Conservation (phyloP, 441 rosid genomes). For the Theobroma grandiflorum region DNA sequence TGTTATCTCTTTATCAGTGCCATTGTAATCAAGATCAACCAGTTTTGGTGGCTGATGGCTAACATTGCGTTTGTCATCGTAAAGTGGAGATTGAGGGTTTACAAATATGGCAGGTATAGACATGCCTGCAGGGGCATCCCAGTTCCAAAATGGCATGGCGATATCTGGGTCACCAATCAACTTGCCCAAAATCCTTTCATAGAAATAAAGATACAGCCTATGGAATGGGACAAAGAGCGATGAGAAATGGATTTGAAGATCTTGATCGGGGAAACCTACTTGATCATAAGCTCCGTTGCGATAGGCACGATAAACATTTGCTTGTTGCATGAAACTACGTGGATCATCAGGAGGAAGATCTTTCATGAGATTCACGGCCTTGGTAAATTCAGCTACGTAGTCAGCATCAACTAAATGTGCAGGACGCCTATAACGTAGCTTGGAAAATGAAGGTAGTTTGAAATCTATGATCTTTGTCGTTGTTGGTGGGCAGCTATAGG, state of each 20-base stretch:
- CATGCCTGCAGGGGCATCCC: constrained; percentile 71
- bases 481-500: constrained; percentile 60
- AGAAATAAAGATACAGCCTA: constrained; percentile 60
- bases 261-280: constrained; percentile 54
- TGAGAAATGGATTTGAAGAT: constrained; percentile 57
- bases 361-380: constrained; percentile 67
- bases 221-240: constrained; percentile 77
- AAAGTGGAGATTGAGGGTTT: constrained; percentile 45
- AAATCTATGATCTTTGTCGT: constrained; percentile 48
- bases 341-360: constrained; percentile 67
- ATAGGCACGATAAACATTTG: constrained; percentile 70
- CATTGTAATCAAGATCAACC: constrained; percentile 54
- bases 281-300: constrained; percentile 66
- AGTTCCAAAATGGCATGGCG: constrained; percentile 68
- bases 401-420: constrained; percentile 51
- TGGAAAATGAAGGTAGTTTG: constrained; percentile 39
- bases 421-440: constrained; percentile 50
- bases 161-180: constrained; percentile 62
- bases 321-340: constrained; percentile 65
- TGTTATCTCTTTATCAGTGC: constrained; percentile 30
- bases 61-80: constrained; percentile 42
- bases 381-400: constrained; percentile 54
- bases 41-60: constrained; percentile 48
- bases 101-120: constrained; percentile 46
- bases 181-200: constrained; percentile 61